phyloP scores from a whole-genome alignment of 78 protist genomes.

The Dictyostelium brefeldianum region DNA sequence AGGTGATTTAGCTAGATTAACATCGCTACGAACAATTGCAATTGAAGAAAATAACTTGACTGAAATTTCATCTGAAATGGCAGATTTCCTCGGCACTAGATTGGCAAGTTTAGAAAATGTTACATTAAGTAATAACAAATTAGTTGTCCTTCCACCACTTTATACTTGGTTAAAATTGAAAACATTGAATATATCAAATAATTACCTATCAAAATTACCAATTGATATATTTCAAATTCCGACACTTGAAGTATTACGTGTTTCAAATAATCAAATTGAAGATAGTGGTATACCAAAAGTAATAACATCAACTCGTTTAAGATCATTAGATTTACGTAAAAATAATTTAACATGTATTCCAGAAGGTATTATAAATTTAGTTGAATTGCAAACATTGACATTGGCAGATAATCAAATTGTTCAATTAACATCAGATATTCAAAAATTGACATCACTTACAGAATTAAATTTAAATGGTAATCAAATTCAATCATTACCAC shows the following conservation, averaged over 20 bases:
- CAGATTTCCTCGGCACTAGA: constrained; percentile 49
- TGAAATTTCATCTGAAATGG: constrained; percentile 41
- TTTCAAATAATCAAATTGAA: constrained; percentile 43
- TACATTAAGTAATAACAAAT: constrained; percentile 40
- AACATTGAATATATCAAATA: constrained; percentile 69
- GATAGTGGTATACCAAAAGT: constrained; percentile 58
- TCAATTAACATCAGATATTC: constrained; percentile 36
- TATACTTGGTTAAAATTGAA: constrained; percentile 54
- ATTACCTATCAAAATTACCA: constrained; percentile 40
- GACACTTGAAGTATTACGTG: constrained; percentile 57
- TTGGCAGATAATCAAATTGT: constrained; percentile 50
- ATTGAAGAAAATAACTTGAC: constrained; percentile 70
- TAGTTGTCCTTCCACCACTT: constrained; percentile 36
- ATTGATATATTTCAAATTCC: constrained; percentile 62
- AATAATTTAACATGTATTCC: constrained; percentile 24
- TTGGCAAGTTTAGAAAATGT: constrained; percentile 45
- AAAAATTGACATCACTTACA: constrained; percentile 19
- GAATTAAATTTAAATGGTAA: constrained; percentile 61
- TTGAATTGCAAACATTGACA: constrained; percentile 44
- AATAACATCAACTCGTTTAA: background rate
- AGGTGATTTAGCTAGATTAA: constrained; percentile 72
- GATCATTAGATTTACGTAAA: constrained; percentile 44
- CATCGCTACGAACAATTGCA: constrained; percentile 19
- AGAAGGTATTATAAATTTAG: constrained; percentile 48
- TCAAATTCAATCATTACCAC: constrained; percentile 39